phyloP scores from a whole-genome alignment of 2,329 filamentous ascomycete species.

The Myriosclerotinia duriaeana region DNA sequence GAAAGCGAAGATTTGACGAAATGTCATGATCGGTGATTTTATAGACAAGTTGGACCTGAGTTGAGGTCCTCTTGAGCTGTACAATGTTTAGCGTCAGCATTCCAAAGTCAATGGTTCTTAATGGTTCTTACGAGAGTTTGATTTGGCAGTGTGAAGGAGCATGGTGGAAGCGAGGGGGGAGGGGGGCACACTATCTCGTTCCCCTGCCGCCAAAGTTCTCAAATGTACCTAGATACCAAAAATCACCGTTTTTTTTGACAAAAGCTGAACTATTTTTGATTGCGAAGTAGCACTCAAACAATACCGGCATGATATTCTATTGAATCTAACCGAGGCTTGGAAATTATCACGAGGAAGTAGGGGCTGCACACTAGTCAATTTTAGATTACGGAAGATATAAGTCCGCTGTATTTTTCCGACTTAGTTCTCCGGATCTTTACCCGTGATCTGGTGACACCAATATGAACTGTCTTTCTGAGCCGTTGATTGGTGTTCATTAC shows the following conservation, averaged over 20 bases:
- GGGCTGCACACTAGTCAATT: background rate
- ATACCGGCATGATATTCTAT: background rate
- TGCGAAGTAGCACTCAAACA: background rate
- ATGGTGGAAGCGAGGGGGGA: too few relatives aligned
- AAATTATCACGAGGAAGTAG: background rate
- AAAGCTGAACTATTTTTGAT: background rate
- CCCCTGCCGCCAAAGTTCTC: too few relatives aligned
- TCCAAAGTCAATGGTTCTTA: too few relatives aligned
- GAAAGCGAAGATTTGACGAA: too few relatives aligned
- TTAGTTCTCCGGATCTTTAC: background rate
- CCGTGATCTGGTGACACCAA: constrained; percentile 13
- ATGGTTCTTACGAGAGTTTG: too few relatives aligned
- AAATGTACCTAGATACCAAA: too few relatives aligned
- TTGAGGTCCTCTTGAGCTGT: too few relatives aligned
- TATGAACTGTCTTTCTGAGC: background rate
- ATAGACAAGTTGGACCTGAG: too few relatives aligned
- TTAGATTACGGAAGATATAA: constrained; percentile 2
- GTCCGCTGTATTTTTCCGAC: background rate
- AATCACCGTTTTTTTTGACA: background rate
- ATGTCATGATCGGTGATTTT: too few relatives aligned
- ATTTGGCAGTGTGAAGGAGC: too few relatives aligned
- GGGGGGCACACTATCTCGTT: too few relatives aligned
- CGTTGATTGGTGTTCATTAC: constrained; percentile 8
- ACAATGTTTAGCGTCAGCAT: too few relatives aligned
- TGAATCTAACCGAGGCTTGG: background rate